These are phyloP conservation scores for Bruguiera parviflora DNA, from an alignment of 345 rosid genomes.

Conservation along the genomic window DNA sequence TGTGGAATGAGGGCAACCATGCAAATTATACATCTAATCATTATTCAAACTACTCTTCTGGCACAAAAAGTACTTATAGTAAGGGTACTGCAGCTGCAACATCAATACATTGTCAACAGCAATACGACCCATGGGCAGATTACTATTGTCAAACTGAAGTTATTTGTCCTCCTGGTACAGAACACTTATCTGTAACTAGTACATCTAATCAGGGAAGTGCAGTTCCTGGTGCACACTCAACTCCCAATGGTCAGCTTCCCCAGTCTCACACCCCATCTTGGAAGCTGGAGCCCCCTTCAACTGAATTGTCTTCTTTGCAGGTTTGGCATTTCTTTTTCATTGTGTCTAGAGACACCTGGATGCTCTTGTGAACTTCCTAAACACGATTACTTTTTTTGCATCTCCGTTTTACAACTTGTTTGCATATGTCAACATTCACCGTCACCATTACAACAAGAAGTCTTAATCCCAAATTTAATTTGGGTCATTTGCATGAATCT, in stretches of 20 bases:
- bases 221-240: constrained; percentile 49
- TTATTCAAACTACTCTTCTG: constrained; percentile 58
- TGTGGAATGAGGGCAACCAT: constrained; percentile 66
- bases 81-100: constrained; percentile 48
- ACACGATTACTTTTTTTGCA: no score
- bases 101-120: constrained; percentile 67
- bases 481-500: no score
- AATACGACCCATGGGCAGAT: constrained; percentile 78
- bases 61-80: constrained; percentile 49
- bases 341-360: no score
- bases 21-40: constrained; percentile 60
- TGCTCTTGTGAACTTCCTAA: no score
- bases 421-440: no score
- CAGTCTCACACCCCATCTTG: constrained; percentile 49
- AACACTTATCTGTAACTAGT: constrained; percentile 57
- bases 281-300: constrained; percentile 60
- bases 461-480: no score
- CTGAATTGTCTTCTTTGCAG: constrained; percentile 65
- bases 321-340: constrained; percentile 33
- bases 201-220: constrained; percentile 54
- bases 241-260: constrained; percentile 59
- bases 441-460: no score
- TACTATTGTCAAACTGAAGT: constrained; percentile 88
- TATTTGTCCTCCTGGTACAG: constrained; percentile 98
- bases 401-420: no score